Base-by-base conservation (phyloP, 768 basidiomycete genomes). In the Mycena epipterygia region DNA sequence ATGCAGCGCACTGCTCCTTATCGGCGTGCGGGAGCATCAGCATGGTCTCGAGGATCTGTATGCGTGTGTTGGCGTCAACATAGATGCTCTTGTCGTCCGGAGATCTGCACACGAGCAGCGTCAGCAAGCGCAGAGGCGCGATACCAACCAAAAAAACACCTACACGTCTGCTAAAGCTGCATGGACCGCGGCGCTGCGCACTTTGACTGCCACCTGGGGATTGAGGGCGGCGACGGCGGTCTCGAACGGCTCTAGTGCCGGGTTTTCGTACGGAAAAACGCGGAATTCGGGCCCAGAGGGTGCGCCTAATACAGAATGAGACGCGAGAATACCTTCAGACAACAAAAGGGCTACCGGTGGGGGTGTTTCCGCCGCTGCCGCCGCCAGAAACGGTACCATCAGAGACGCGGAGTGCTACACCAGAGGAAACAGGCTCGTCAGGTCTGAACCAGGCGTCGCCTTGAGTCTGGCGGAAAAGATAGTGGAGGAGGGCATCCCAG, bases 1-100 rank as follows among this genome's bases (percentile, higher is more conserved):
- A 96, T 0, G 95, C 95, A 81, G 93, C 95, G 56, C 90, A 93
- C 73, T 96, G 95, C 68, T 95, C 94, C 81, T 93, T 92, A 74
- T 95, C 93, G 0, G 94, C 94, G 60, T 90, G 87, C 7, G 93
- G 92, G 42, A 96, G 89, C 76, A 89, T 84, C 66, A 89, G 81
- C 84, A 96, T 91, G 27, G 92, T 91, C 74, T 95, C 93, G 55
- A 96, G 78, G 69, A 96, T 88, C 79, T 95, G 95, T 60, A 96
- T 95, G 67, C 94, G 91, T 7, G 94, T 95, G 77, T 96, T 90
- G 61, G 87, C 81, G 80, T 96, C 94, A 75, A 96, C 89, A 70
- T 90, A 89, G 74, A 93, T 88, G 55, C 84, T 86, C 37, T 79
- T 82, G 13, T 87, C 89, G 49, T 92, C 89, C 5, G 89, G 85